Evolutionary conservation across 1,284 basidiomycete species (phyloP), one percentile per base, ranked within the genome.

Genomic region (Cystobasidiaceae sp.): DNA sequence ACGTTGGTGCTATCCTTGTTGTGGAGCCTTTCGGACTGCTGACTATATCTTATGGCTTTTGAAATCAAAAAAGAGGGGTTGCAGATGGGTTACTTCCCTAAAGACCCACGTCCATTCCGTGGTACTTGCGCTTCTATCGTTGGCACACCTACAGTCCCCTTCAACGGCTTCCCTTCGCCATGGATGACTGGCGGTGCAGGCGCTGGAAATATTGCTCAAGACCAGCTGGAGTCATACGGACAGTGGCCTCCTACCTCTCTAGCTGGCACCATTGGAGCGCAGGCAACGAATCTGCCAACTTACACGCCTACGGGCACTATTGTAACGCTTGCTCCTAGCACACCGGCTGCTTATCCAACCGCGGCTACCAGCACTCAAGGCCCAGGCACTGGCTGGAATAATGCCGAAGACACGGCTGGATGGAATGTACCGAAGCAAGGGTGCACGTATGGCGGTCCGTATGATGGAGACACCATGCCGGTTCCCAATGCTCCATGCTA

Each of bases 171-270:
- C 1, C 83, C 89, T 60, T 75, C 82, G 27, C 71, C 88, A 1
- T 87, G 86, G 80, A 86, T 89, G 74, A 88, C 86, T 2, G 90
- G 90, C 66, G 88, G 87, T 30, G 72, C 82, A 2, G 84, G 85
- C 59, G 84, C 87, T 17, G 51, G 54, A 27, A 34, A 32, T 21
- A 69, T 69, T 46, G 61, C 67, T 32, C 69, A 62, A 6, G 43
- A 55, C 30, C 48, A 51, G 23, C 41, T 50, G 17, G 55, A 55
- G 41, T 58, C 51, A 4, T 72, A 68, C 68, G 61, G 57, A 7
- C 56, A 58, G 23, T 72, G 67, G 68, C 71, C 71, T 11, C 72
- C 72, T 6, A 44, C 60, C 23, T 30, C 30, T 37, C 45, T 58
- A 17, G 72, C 72, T 57, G 49, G 60, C 39, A 68, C 76, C 39